Evolutionary conservation across 2,329 filamentous ascomycete genomes (phyloP).

Genomic region (Aspergillus ustus): DNA sequence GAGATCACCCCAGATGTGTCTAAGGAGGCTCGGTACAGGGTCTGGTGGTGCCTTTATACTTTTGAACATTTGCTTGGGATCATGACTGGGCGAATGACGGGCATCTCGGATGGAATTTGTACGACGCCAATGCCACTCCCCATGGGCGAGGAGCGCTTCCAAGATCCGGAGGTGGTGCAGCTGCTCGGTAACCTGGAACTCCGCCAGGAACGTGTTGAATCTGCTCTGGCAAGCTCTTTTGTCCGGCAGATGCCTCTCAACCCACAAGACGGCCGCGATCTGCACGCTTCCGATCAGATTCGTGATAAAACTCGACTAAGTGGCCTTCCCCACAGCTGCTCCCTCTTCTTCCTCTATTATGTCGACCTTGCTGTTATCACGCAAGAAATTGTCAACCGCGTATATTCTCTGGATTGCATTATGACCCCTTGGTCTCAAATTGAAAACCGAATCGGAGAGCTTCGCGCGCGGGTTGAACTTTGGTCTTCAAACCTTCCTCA

Average conservation of each 20-base stretch:
- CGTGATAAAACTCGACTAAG: conserved; percentile 42
- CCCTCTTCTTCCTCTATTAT: conserved; percentile 45
- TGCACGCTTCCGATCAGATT: conserved; percentile 26
- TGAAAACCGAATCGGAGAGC: conserved; percentile 45
- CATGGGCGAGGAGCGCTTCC: conserved; percentile 45
- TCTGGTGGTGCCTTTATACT: conserved; percentile 52
- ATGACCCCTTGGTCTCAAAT: conserved; percentile 46
- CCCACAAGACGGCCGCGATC: conserved; percentile 33
- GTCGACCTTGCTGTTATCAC: conserved; percentile 46
- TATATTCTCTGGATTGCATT: conserved; percentile 47
- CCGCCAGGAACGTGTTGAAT: conserved; percentile 39
- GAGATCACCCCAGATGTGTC: conserved; percentile 41
- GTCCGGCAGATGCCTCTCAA: conserved; percentile 39
- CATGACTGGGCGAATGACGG: conserved; percentile 52
- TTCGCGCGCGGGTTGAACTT: conserved; percentile 43
- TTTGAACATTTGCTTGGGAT: conserved; percentile 51
- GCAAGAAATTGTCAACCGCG: conserved; percentile 47
- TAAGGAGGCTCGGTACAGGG: conserved; percentile 51
- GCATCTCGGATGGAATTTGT: conserved; percentile 48
- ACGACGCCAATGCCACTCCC: conserved; percentile 49
- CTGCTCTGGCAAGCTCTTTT: conserved; percentile 35
- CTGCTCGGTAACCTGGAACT: conserved; percentile 37
- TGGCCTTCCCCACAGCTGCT: conserved; percentile 37
- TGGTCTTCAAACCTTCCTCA: conserved; percentile 45
- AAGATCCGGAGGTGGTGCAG: conserved; percentile 37